Base-by-base conservation (phyloP, 768 basidiomycete species). In the Xerocomellus amylosporus region DNA sequence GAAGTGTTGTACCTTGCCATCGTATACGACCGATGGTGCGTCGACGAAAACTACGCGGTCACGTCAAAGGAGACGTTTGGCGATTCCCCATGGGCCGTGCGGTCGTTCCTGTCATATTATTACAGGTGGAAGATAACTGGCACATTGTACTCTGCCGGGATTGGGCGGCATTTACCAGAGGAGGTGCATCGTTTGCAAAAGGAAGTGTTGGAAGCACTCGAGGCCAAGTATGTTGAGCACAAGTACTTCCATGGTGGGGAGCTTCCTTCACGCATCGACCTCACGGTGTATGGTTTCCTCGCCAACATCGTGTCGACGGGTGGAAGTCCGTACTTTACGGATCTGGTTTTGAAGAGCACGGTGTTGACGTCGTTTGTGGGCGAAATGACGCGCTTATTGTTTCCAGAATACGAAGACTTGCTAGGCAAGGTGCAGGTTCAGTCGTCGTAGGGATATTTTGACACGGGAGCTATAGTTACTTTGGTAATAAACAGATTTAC, bases 161-260 rank as follows among this genome's bases (percentile, higher is more conserved):
- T 69, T 2, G 71, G 72, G 36, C 61, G 71, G 5, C 71, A 73
- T 50, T 64, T 69, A n/a, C 54, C 44, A n/a, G 71, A 67, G 43
- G 71, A 72, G 37, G 67, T 67, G 38, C 61, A 69, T 14, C 51
- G 60, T 36, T 50, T 72, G 49, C 61, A 71, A 47, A 64, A 51
- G 48, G 71, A 72, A 53, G 67, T 56, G 0, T 56, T 72, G 9
- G 69, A 66, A 2, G 72, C 61, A 0, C 67, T 72, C 42, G 71
- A 69, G 38, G 53, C 47, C 50, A 67, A 65, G 39, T 63, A 71
- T n/a, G 28, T 57, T 8, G 61, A 38, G 19, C 62, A 34, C 58
- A 58, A 58, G 46, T 68, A 60, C 46, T 58, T 71, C 24, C 72
- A 71, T 17, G 68, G 54, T 3, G 61, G 55, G 4, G 59, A 66